Evolutionary conservation across 2,329 filamentous ascomycete genomes (phyloP).

Genomic region (Boeremia lycopersici): DNA sequence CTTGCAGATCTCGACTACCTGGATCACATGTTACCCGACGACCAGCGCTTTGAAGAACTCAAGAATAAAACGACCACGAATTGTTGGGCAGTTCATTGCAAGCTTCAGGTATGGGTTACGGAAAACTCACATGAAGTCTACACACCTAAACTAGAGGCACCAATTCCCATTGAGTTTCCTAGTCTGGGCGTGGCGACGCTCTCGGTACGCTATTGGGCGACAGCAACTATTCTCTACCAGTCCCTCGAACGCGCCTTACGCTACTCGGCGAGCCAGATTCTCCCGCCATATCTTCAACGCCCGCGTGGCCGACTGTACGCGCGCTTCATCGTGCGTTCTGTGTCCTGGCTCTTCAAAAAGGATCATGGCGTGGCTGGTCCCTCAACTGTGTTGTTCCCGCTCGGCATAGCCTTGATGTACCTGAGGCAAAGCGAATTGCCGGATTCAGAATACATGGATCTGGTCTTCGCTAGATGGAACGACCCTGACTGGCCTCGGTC

Average conservation of each 20-base stretch:
- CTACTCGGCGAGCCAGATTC: slow-evolving; percentile 13
- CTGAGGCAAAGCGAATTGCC: slow-evolving; percentile 20
- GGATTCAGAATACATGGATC: slow-evolving; percentile 22
- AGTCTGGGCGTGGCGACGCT: slow-evolving; percentile 25
- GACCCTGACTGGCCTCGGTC: slow-evolving; percentile 24
- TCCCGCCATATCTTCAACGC: slow-evolving; percentile 17
- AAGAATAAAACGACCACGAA: slow-evolving; percentile 15
- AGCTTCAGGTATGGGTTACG: slow-evolving; percentile 27
- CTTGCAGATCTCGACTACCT: slow-evolving; percentile 38
- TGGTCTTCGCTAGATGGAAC: slow-evolving; percentile 21
- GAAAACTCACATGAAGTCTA: slow-evolving; percentile 21
- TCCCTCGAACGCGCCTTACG: slow-evolving; percentile 22
- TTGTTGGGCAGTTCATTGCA: slow-evolving; percentile 28
- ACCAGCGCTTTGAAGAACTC: slow-evolving; percentile 4
- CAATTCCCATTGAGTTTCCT: slow-evolving; percentile 23
- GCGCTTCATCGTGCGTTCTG: slow-evolving; percentile 29
- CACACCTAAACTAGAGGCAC: slow-evolving; percentile 14
- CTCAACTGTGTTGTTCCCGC: slow-evolving; percentile 26
- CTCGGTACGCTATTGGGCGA: slow-evolving; percentile 34
- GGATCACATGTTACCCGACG: background rate
- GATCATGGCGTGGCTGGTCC: slow-evolving; percentile 29
- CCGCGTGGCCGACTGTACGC: slow-evolving; percentile 33
- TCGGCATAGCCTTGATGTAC: slow-evolving; percentile 29
- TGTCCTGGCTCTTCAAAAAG: slow-evolving; percentile 32
- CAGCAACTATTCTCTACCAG: slow-evolving; percentile 29